A percentile compares a stretch with the other conserved stretches of the same genome.
These are phyloP conservation scores for Asparagopsis taxiformis DNA, from an alignment of 31 red algal species.

Conservation along the genomic window DNA sequence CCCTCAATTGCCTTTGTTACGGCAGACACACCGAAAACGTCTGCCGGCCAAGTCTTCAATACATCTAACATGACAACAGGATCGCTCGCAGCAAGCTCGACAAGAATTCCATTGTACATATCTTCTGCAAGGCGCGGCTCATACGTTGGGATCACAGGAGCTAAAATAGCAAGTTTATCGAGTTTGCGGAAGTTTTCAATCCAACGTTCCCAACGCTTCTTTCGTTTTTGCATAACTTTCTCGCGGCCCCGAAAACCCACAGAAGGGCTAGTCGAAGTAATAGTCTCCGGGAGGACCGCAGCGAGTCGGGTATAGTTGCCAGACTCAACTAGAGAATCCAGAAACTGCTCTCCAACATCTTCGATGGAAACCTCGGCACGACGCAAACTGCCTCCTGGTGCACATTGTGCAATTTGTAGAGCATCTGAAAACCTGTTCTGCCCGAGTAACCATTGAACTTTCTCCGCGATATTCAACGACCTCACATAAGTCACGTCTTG, in stretches of 20 bases:
- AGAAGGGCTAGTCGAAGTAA: constrained; percentile 52
- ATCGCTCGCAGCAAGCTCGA: constrained; percentile 38
- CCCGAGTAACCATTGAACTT: constrained; percentile 73
- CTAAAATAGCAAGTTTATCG: constrained; percentile 51
- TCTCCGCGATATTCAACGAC: constrained; percentile 57
- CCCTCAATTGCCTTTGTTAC: constrained; percentile 78
- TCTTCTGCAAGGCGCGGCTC: constrained; percentile 49
- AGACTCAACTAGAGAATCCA: constrained; percentile 58
- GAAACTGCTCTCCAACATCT: constrained; percentile 81
- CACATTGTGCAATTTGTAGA: constrained; percentile 56
- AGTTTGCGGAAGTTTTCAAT: constrained; percentile 55
- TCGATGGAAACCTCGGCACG: constrained; percentile 69
- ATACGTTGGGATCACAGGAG: constrained; percentile 62
- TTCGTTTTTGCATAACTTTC: constrained; percentile 37
- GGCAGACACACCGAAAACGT: constrained; percentile 68
- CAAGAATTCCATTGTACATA: constrained; percentile 59
- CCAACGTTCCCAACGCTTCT: constrained; percentile 76
- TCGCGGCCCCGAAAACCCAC: constrained; percentile 31
- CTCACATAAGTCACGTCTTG: constrained; percentile 40
- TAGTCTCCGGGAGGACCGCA: constrained; percentile 65
- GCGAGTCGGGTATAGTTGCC: constrained; percentile 59
- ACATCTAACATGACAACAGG: constrained; percentile 74
- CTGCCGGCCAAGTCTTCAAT: constrained; percentile 79
- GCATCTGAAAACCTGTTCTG: constrained; percentile 74
- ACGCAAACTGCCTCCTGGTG: constrained; percentile 70